Conservation (phyloP, 2,329 filamentous ascomycete species). For the Beauveria caledonica region DNA sequence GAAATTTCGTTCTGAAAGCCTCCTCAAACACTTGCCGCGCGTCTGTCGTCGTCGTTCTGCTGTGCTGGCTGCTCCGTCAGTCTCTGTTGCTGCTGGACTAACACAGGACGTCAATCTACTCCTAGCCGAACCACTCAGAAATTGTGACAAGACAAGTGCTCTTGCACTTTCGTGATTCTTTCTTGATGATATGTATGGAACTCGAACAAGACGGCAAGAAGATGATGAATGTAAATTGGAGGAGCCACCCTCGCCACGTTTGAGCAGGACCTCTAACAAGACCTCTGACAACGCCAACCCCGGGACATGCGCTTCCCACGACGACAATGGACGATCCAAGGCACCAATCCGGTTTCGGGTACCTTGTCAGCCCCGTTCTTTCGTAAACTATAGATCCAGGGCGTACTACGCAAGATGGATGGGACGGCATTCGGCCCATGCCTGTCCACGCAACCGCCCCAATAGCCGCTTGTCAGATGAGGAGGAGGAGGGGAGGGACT, state of each 20-base stretch:
- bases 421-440: neutral
- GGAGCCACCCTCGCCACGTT: neutral
- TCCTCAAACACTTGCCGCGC: neutral
- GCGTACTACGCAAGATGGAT: neutral
- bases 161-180: no score
- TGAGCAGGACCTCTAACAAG: slow-evolving; percentile 1
- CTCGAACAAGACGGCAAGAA: neutral
- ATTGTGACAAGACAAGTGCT: no score
- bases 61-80: neutral
- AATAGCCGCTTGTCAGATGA: neutral
- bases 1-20: no score
- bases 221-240: slow-evolving; percentile 2
- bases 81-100: neutral
- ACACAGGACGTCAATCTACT: neutral
- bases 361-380: slow-evolving; percentile 1
- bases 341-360: slow-evolving; percentile 1
- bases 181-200: neutral
- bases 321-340: neutral
- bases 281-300: slow-evolving; percentile 3
- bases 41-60: neutral
- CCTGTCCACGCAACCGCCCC: neutral
- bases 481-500: neutral
- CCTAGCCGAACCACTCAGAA: neutral
- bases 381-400: neutral
- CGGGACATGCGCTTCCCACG: neutral